Evolutionary conservation across 1,139 yeast genomes (phyloP).

Genomic region (Nakaseomyces sp.): DNA sequence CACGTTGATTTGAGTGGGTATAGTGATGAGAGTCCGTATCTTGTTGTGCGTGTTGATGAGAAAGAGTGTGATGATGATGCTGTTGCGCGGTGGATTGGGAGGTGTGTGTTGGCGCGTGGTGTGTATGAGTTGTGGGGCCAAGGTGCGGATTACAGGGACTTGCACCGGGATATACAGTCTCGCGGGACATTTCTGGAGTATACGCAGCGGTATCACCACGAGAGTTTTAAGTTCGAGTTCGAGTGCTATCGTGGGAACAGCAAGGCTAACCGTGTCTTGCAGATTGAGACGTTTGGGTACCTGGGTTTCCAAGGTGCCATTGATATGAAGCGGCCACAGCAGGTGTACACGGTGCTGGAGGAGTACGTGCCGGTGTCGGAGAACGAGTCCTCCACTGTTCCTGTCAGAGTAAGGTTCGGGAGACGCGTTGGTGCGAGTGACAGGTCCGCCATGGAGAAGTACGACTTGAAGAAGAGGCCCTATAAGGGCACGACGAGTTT

Average conservation of each 20-base stretch:
- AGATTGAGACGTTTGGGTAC: conserved; percentile 67
- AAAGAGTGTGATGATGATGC: conserved; percentile 34
- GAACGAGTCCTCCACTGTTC: conserved; percentile 44
- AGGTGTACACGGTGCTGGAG: conserved; percentile 64
- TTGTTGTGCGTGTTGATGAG: conserved; percentile 37
- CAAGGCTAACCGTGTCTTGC: conserved; percentile 41
- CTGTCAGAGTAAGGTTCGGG: conserved; percentile 63
- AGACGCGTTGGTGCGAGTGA: conserved; percentile 59
- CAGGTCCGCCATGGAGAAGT: conserved; percentile 61
- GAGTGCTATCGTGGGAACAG: conserved; percentile 66
- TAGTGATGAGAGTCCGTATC: conserved; percentile 56
- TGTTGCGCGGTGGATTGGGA: conserved; percentile 52
- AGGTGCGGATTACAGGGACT: conserved; percentile 46
- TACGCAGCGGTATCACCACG: conserved; percentile 32
- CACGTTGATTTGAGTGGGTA: conserved; percentile 53
- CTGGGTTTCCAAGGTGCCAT: conserved; percentile 71
- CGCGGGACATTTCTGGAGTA: conserved; percentile 16
- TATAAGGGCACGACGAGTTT: conserved; percentile 95
- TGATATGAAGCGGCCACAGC: conserved; percentile 69
- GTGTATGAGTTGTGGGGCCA: conserved; percentile 82
- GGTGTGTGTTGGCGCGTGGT: conserved; percentile 66
- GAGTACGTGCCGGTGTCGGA: conserved; percentile 46
- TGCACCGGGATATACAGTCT: conserved; percentile 47
- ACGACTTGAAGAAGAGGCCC: conserved; percentile 72
- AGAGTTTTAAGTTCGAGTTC: conserved; percentile 74